Evolutionary conservation across 495 filamentous ascomycete genomes (phyloP), one percentile per base, ranked within the genome.

Genomic region (Viridothelium virens): DNA sequence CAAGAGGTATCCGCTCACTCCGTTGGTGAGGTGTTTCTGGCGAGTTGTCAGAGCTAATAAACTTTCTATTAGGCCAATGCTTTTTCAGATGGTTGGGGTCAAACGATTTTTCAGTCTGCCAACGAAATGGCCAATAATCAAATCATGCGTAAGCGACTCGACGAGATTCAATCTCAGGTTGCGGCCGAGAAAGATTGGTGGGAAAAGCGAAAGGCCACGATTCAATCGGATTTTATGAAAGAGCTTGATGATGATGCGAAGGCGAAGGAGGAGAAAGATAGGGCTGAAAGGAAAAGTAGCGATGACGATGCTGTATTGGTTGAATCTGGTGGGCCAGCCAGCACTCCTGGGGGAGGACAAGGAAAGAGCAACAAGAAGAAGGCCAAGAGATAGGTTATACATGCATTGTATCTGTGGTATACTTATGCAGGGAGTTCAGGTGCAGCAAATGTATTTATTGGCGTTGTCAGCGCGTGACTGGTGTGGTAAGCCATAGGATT

Each of bases 271-370:
- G 39, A 53, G 37, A 62, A 53, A 3, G 47, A 68, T 36, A 63
- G 68, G 48, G 18, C 31, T 12, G 64, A 61, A 7, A 41, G 67
- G 62, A n/a, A 44, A 62, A 79, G 44, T 68, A 90, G 87, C 72
- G 91, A 95, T 75, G 92, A 96, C 68, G 92, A 96, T 77, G 84
- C 86, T 48, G 91, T 95, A 16, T 76, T 96, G 66, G 91, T 96
- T 46, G 91, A 95, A 71, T 83, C 82, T 14, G 85, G 86, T 65
- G 83, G 84, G 0, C 85, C 87, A 38, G 72, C 74, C 65, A 70
- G 67, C 36, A 65, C 69, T 33, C 70, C 74, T 48, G 79, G 78
- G 1, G 74, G 77, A 53, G 78, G 74, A 63, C 81, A 75, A 34
- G 77, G 76, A 63, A 82, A 81, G 74, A 89, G 86, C 81, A 92